Conservation (phyloP, 1,284 basidiomycete genomes). For the Phellinidium pouzarii region DNA sequence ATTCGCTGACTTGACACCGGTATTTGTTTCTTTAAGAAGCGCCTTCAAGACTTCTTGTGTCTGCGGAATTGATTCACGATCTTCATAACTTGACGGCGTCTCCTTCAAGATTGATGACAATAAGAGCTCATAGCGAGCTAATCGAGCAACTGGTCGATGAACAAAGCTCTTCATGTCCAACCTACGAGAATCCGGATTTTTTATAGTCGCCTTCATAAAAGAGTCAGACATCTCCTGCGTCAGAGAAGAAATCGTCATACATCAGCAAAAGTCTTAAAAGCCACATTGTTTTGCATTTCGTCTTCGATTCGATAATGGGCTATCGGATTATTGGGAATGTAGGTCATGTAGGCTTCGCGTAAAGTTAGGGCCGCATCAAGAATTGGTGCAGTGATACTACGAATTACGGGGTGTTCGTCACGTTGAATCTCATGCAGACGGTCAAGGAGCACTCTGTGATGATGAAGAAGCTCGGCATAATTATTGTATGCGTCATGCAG, state of each 20-base stretch:
- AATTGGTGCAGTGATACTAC: conserved; percentile 80
- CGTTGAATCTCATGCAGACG: conserved; percentile 82
- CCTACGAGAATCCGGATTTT: conserved; percentile 68
- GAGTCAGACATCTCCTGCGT: background rate
- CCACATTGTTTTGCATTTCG: conserved; percentile 73
- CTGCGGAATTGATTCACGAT: conserved; percentile 72
- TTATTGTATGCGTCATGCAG: conserved; percentile 93
- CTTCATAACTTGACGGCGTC: conserved; percentile 68
- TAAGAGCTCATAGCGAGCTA: conserved; percentile 85
- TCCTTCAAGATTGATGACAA: conserved; percentile 74
- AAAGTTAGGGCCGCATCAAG: conserved; percentile 89
- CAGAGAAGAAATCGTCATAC: conserved; percentile 35
- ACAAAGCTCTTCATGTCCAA: conserved; percentile 87
- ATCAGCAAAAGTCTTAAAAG: conserved; percentile 80
- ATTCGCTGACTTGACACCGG: conserved; percentile 76
- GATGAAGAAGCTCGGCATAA: conserved; percentile 69
- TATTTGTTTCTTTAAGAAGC: conserved; percentile 79
- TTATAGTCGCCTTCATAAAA: conserved; percentile 50
- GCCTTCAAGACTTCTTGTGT: conserved; percentile 81
- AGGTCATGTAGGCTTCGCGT: conserved; percentile 88
- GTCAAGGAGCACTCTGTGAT: conserved; percentile 72
- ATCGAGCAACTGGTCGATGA: conserved; percentile 80
- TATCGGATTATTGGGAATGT: conserved; percentile 91
- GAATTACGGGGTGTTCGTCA: conserved; percentile 83
- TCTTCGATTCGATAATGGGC: conserved; percentile 88